These are phyloP conservation scores for Botrytis fragariae DNA, from an alignment of 2,329 filamentous ascomycete genomes.

Conservation along the genomic window DNA sequence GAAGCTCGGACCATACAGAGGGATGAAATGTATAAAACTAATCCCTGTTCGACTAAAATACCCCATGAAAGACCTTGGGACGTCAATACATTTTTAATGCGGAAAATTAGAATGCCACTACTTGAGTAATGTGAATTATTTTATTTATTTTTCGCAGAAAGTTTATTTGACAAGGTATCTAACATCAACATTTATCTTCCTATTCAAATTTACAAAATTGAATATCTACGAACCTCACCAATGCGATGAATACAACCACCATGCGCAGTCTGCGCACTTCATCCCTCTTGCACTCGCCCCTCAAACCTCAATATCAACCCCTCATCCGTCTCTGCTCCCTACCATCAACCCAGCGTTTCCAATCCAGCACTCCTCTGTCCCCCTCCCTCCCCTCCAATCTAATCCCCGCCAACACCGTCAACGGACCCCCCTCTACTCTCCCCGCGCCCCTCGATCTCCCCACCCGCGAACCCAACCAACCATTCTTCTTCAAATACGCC, in stretches of 20 bases:
- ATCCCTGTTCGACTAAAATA: not conserved
- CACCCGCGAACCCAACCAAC: constrained; percentile 46
- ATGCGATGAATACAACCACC: constrained; percentile 33
- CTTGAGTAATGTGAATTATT: not conserved
- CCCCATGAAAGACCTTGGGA: constrained; percentile 6
- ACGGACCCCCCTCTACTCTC: constrained; percentile 70
- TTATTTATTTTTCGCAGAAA: not conserved
- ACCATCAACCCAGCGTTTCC: constrained; percentile 40
- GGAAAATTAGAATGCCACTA: constrained; percentile 16
- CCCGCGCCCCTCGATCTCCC: constrained; percentile 69
- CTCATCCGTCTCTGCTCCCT: constrained; percentile 37
- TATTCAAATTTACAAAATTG: not conserved
- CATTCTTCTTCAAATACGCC: constrained; percentile 40
- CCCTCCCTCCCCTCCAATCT: not conserved
- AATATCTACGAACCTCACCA: not conserved
- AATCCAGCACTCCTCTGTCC: constrained; percentile 39
- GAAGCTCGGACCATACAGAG: not conserved
- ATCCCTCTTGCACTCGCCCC: constrained; percentile 22
- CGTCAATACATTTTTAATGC: not conserved
- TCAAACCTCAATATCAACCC: constrained; percentile 40
- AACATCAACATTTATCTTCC: not conserved
- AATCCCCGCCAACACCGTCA: constrained; percentile 45
- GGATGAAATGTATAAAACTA: not conserved
- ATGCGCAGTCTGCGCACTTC: constrained; percentile 33
- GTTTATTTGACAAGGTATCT: not conserved